phyloP scores from a whole-genome alignment of 108 stramenopile genomes.

The Cyclotella kingstonii region DNA sequence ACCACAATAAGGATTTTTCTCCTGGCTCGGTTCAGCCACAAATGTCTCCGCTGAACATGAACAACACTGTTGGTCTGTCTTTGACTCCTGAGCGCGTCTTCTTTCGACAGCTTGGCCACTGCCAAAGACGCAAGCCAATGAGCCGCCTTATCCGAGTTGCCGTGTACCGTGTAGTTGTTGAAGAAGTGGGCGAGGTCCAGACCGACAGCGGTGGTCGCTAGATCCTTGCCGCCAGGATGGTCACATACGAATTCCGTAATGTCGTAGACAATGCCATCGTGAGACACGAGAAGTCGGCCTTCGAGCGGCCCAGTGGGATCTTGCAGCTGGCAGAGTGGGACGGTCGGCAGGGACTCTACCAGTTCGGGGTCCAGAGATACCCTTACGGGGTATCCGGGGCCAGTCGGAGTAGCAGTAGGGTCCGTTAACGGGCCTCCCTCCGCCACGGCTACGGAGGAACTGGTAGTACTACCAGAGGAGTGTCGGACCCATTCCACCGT shows the following conservation, averaged over 20 bases:
- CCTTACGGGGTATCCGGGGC: conserved; percentile 19
- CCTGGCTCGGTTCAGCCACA: conserved; percentile 23
- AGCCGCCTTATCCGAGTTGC: conserved; percentile 42
- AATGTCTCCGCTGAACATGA: conserved; percentile 38
- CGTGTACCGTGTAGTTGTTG: conserved; percentile 53
- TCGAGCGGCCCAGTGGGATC: conserved; percentile 17
- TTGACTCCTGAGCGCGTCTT: conserved; percentile 23
- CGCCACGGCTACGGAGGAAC: too few relatives aligned
- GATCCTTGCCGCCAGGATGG: conserved; percentile 54
- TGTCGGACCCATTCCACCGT: too few relatives aligned
- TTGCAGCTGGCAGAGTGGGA: conserved; percentile 8
- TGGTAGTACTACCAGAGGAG: too few relatives aligned
- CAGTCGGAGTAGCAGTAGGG: not conserved
- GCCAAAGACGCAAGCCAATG: conserved; percentile 47
- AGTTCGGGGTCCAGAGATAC: conserved; percentile 37
- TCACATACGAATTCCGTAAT: conserved; percentile 47
- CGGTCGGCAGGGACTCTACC: conserved; percentile 31
- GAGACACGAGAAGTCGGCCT: conserved; percentile 23
- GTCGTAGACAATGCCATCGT: conserved; percentile 61
- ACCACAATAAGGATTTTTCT: conserved; percentile 38
- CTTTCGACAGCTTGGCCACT: conserved; percentile 33
- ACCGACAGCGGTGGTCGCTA: conserved; percentile 39
- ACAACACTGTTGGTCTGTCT: conserved; percentile 16
- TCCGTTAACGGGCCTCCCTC: too few relatives aligned
- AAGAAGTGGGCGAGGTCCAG: conserved; percentile 51